Conservation (phyloP, 768 basidiomycete genomes). For the Lanmaoa pseudosensibilis region DNA sequence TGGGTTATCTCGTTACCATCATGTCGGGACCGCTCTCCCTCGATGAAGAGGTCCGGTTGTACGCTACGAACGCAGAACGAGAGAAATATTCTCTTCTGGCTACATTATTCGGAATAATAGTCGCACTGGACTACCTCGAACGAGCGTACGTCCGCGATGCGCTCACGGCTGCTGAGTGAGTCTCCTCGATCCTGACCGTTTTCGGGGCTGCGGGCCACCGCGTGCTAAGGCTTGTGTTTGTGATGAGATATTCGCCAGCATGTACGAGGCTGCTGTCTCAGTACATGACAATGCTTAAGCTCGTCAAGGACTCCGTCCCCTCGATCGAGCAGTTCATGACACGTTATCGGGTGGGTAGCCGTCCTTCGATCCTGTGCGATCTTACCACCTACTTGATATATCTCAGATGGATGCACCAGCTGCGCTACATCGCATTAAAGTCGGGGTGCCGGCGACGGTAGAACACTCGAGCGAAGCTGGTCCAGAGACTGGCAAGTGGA, state of each 20-base stretch:
- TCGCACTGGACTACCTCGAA: slow-evolving; percentile 92
- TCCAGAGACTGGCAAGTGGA: slow-evolving; percentile 93
- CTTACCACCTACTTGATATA: background rate
- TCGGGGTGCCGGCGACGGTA: slow-evolving; percentile 95
- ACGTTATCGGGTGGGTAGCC: slow-evolving; percentile 66
- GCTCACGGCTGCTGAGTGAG: slow-evolving; percentile 87
- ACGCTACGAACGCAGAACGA: slow-evolving; percentile 83
- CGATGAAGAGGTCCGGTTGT: slow-evolving; percentile 91
- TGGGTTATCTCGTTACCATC: background rate
- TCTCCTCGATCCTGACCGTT: slow-evolving; percentile 14
- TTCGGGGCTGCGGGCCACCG: background rate
- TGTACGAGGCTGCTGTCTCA: slow-evolving; percentile 93
- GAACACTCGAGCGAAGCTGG: slow-evolving; percentile 94
- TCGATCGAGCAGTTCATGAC: slow-evolving; percentile 90
- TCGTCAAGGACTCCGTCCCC: slow-evolving; percentile 86
- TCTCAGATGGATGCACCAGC: slow-evolving; percentile 91
- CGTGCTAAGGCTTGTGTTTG: slow-evolving; percentile 7
- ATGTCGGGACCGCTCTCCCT: slow-evolving; percentile 52
- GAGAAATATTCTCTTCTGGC: slow-evolving; percentile 86
- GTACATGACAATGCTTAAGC: slow-evolving; percentile 95
- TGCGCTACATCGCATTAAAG: slow-evolving; percentile 83
- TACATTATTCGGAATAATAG: slow-evolving; percentile 89
- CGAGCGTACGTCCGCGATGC: slow-evolving; percentile 94
- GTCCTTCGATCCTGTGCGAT: background rate
- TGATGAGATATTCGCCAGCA: slow-evolving; percentile 88